A percentile compares a stretch with the other conserved stretches of the same genome.
Conservation (phyloP, 192 early-diverging fungal genomes). For the Coemansia sp. region DNA sequence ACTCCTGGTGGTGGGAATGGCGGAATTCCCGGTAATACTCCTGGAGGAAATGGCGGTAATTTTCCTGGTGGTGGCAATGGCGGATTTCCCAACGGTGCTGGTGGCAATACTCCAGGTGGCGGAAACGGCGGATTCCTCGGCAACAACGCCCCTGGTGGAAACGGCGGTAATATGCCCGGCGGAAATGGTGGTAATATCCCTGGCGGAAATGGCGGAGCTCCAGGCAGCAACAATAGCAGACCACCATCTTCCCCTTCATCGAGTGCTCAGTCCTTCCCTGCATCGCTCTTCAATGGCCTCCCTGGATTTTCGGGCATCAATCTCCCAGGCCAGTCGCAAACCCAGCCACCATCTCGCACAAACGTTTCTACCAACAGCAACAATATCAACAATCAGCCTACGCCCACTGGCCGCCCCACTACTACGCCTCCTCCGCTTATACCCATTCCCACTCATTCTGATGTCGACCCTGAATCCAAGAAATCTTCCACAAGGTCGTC, state of each 20-base stretch:
- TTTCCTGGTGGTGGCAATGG: background rate
- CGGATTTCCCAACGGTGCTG: background rate
- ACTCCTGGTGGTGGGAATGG: background rate
- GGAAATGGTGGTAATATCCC: background rate
- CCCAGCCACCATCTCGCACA: background rate
- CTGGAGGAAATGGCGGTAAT: background rate
- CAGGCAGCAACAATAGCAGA: background rate
- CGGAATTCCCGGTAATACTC: background rate
- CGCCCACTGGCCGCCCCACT: background rate
- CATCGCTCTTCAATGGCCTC: background rate
- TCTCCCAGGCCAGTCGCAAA: conserved; percentile 18
- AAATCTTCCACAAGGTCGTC: no score
- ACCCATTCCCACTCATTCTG: background rate
- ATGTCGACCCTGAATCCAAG: background rate
- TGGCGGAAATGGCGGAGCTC: background rate
- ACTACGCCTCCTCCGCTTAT: background rate
- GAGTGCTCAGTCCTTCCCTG: conserved; percentile 13
- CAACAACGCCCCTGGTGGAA: background rate
- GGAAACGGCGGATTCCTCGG: background rate
- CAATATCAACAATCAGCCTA: background rate
- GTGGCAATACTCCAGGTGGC: background rate
- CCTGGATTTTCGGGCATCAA: conserved; percentile 4
- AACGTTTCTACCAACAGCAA: background rate
- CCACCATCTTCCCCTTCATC: background rate
- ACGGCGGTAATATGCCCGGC: no score